Evolutionary conservation across 2,329 filamentous ascomycete genomes (phyloP).

Genomic region (Cytospora piceicola): DNA sequence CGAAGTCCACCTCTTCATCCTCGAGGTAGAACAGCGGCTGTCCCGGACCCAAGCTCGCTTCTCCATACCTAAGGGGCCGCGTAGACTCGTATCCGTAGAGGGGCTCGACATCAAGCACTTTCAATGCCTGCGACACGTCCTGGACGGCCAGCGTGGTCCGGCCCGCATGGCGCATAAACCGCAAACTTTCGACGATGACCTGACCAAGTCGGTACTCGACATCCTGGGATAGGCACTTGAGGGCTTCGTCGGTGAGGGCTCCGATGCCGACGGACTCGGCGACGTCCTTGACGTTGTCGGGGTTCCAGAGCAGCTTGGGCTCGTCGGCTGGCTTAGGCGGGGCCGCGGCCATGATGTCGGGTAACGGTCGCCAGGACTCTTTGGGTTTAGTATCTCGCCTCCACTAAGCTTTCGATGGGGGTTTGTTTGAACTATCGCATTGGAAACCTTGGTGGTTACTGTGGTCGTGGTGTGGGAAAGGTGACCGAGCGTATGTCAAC

Average conservation of each 20-base stretch:
- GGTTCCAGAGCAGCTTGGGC: slow-evolving; percentile 81
- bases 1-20: slow-evolving; percentile 97
- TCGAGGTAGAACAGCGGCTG: slow-evolving; percentile 97
- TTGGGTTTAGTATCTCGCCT: background rate
- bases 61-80: slow-evolving; percentile 84
- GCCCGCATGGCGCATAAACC: slow-evolving; percentile 92
- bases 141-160: slow-evolving; percentile 86
- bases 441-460: background rate
- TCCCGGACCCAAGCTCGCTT: slow-evolving; percentile 89
- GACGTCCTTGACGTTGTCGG: slow-evolving; percentile 93
- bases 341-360: slow-evolving; percentile 29
- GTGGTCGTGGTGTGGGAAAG: background rate
- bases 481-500: background rate
- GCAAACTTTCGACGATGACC: slow-evolving; percentile 89
- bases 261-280: slow-evolving; percentile 93
- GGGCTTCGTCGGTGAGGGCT: slow-evolving; percentile 80
- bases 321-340: slow-evolving; percentile 37
- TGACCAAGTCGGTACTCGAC: slow-evolving; percentile 94
- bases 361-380: slow-evolving; percentile 5
- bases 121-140: slow-evolving; percentile 84
- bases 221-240: slow-evolving; percentile 86
- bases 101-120: slow-evolving; percentile 88
- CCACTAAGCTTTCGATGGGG: background rate
- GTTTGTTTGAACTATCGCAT: background rate
- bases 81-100: slow-evolving; percentile 96